phyloP scores from a whole-genome alignment of 306 rosid genomes.

The Benincasa hispida region DNA sequence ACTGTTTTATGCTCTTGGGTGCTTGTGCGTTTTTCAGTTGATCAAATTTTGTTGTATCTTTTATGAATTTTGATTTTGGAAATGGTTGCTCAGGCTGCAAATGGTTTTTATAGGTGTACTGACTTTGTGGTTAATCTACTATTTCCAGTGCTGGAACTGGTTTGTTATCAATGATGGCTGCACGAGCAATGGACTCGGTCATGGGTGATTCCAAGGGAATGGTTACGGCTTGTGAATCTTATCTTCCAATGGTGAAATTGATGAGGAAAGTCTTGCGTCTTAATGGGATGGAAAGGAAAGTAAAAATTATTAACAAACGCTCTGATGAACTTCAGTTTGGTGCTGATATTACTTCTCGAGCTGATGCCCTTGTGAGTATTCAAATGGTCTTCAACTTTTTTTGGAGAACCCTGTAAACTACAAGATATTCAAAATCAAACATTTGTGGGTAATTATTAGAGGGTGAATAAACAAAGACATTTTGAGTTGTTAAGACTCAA shows the following conservation, averaged over 20 bases:
- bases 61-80: neutral
- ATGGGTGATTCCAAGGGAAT: conserved; percentile 25
- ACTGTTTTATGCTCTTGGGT: neutral
- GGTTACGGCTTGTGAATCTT: conserved; percentile 86
- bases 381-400: neutral
- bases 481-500: neutral
- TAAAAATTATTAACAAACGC: conserved; percentile 60
- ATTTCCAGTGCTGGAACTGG: conserved; percentile 85
- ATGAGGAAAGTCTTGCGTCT: conserved; percentile 61
- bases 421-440: neutral
- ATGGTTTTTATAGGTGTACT: neutral
- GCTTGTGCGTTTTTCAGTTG: neutral
- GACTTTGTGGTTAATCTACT: neutral
- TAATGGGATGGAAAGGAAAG: conserved; percentile 51
- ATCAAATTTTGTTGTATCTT: neutral
- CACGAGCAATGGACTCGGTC: conserved; percentile 52
- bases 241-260: conserved; percentile 93
- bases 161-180: conserved; percentile 89
- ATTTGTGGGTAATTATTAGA: neutral
- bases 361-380: conserved; percentile 62
- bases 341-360: conserved; percentile 48
- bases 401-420: neutral
- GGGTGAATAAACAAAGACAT: neutral
- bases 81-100: neutral
- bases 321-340: conserved; percentile 79